Evolutionary conservation across 1,284 basidiomycete species (phyloP).

Genomic region (Ceratobasidium theobromae): DNA sequence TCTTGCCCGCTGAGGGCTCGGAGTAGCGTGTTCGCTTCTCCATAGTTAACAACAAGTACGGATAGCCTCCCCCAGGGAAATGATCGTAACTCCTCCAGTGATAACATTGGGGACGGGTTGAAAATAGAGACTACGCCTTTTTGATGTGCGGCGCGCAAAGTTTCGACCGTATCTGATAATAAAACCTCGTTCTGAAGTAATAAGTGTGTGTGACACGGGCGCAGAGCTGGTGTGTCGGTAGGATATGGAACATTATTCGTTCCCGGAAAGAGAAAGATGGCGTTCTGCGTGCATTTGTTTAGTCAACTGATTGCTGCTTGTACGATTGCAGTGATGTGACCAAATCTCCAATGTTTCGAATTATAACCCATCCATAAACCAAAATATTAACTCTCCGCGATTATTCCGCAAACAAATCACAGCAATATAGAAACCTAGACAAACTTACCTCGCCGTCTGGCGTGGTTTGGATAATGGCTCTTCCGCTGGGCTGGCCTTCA

Average conservation of each 20-base stretch:
- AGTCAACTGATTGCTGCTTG: constrained; percentile 2
- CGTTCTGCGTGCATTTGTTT: constrained; percentile 8
- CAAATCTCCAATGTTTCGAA: not conserved
- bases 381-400: not conserved
- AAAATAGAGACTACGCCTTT: constrained; percentile 46
- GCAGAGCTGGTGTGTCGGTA: constrained; percentile 11
- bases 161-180: constrained; percentile 47
- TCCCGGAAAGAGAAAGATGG: constrained; percentile 28
- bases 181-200: constrained; percentile 61
- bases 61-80: constrained; percentile 51
- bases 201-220: constrained; percentile 44
- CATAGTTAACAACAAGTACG: constrained; percentile 56
- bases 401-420: no score
- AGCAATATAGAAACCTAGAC: no score
- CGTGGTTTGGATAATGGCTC: constrained; percentile 27
- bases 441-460: constrained; percentile 29
- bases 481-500: constrained; percentile 19
- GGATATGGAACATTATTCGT: constrained; percentile 26
- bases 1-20: constrained; percentile 20
- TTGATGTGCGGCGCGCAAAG: constrained; percentile 42
- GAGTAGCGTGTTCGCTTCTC: constrained; percentile 46
- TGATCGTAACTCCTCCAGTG: constrained; percentile 42
- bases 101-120: constrained; percentile 57
- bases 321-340: not conserved
- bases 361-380: not conserved